Base-by-base conservation (phyloP, 1,284 basidiomycete species). In the Gastroboletus turbinatus region DNA sequence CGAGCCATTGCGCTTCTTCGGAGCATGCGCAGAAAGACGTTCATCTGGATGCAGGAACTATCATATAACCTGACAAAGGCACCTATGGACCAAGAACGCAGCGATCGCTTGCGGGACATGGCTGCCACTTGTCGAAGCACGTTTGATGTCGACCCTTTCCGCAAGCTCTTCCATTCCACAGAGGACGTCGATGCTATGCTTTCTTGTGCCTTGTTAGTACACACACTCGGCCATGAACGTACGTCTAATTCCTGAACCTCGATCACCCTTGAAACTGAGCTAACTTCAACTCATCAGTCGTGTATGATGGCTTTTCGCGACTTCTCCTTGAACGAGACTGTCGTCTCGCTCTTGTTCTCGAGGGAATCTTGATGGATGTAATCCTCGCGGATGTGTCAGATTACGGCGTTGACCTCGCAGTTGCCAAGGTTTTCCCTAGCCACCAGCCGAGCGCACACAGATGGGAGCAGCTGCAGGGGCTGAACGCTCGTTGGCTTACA, bases 81-180 rank as follows among this genome's bases (percentile, higher is more conserved):
- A 4, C 30, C 50, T 7, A 62, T 60, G 10, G 66, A 70, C 7
- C 16, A 55, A 11, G 62, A 68, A 13, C 48, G 70, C 21, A 67
- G 61, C 35, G 29, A 38, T 4, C 66, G 64, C 2, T 46, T 75
- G n/a, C 68, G 61, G 45, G 65, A 72, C 40, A 67, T 72, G 50
- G 75, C 74, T 2, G 63, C 67, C 5, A 72, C 68, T n/a, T 81
- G 79, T 59, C 65, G 73, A 16, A 64, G 66, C 3, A 79, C 75
- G 2, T 80, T 69, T 43, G 71, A 75, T 53, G 72, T 76, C 10
- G 72, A 69, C 43, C n/a, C 47, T 48, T 23, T 68, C 0, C n/a
- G n/a, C n/a, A n/a, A n/a, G n/a, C n/a, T n/a, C n/a, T n/a, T n/a
- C n/a, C n/a, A n/a, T n/a, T n/a, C n/a, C n/a, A n/a, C n/a, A n/a